A percentile compares a stretch with the other conserved stretches of the same genome.
phyloP scores from a whole-genome alignment of 2,329 filamentous ascomycete species.

The Aureobasidium sp. region DNA sequence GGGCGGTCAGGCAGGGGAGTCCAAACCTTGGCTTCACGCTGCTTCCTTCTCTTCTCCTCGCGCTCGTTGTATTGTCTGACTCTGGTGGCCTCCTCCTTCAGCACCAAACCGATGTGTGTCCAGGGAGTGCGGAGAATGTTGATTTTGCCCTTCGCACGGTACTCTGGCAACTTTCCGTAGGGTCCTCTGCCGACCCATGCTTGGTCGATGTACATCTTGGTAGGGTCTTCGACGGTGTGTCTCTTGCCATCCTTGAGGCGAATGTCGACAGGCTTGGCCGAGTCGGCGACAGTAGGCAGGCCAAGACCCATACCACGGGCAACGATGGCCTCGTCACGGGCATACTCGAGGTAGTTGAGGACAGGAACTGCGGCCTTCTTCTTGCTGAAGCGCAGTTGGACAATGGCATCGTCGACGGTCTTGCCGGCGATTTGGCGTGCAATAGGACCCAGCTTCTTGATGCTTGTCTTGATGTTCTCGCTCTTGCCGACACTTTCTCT shows the following conservation, averaged over 20 bases:
- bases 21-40: conserved; percentile 75
- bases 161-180: conserved; percentile 56
- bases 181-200: conserved; percentile 83
- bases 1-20: conserved; percentile 79
- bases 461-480: conserved; percentile 69
- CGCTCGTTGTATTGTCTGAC: conserved; percentile 74
- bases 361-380: conserved; percentile 87
- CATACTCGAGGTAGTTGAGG: conserved; percentile 68
- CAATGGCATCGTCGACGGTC: conserved; percentile 84
- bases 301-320: conserved; percentile 76
- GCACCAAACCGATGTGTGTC: conserved; percentile 67
- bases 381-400: conserved; percentile 91
- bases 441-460: conserved; percentile 86
- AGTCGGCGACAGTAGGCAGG: conserved; percentile 20
- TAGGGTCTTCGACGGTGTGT: conserved; percentile 64
- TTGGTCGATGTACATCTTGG: conserved; percentile 82
- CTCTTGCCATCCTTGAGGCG: conserved; percentile 68
- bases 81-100: conserved; percentile 91
- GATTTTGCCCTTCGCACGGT: conserved; percentile 67
- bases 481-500: conserved; percentile 55
- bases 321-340: conserved; percentile 73
- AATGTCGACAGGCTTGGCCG: conserved; percentile 48
- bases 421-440: conserved; percentile 88
- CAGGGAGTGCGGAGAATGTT: conserved; percentile 63
- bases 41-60: conserved; percentile 64